Percentiles rank a stretch among this genome's conserved stretches.
phyloP scores from a whole-genome alignment of 306 rosid genomes.

The Medicago arabica region DNA sequence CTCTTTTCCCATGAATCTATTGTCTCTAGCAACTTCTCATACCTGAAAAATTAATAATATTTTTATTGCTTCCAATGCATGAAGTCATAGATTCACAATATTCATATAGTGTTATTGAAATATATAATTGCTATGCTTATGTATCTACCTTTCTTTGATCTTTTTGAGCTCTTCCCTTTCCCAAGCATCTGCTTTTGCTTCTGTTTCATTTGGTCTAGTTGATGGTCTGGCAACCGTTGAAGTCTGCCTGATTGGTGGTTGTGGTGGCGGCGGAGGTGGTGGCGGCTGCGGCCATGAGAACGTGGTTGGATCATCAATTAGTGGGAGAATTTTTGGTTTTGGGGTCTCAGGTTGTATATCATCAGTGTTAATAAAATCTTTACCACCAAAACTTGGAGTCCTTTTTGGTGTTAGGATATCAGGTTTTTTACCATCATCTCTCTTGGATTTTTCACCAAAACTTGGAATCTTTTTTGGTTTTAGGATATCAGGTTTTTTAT shows the following conservation, averaged over 20 bases:
- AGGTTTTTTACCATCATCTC: conserved; percentile 25
- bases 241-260: neutral
- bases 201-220: conserved; percentile 19
- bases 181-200: conserved; percentile 71
- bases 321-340: conserved; percentile 14
- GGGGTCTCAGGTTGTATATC: conserved; percentile 42
- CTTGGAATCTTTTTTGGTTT: conserved; percentile 29
- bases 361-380: conserved; percentile 22
- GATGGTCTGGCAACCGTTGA: conserved; percentile 26
- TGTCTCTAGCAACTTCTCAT: conserved; percentile 52
- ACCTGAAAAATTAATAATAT: conserved; percentile 52
- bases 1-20: conserved; percentile 76
- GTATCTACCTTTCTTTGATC: conserved; percentile 66
- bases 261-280: conserved; percentile 12
- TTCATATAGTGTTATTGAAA: neutral
- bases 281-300: conserved; percentile 34
- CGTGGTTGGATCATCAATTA: conserved; percentile 31
- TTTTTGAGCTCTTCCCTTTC: conserved; percentile 62
- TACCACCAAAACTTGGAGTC: neutral
- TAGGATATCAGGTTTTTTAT: conserved; percentile 42
- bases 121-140: neutral
- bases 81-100: neutral
- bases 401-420: conserved; percentile 41
- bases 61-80: conserved; percentile 4
- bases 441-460: neutral